Evolutionary conservation across 2,329 filamentous ascomycete species (phyloP).

Genomic region (Amylocarpus encephaloides): DNA sequence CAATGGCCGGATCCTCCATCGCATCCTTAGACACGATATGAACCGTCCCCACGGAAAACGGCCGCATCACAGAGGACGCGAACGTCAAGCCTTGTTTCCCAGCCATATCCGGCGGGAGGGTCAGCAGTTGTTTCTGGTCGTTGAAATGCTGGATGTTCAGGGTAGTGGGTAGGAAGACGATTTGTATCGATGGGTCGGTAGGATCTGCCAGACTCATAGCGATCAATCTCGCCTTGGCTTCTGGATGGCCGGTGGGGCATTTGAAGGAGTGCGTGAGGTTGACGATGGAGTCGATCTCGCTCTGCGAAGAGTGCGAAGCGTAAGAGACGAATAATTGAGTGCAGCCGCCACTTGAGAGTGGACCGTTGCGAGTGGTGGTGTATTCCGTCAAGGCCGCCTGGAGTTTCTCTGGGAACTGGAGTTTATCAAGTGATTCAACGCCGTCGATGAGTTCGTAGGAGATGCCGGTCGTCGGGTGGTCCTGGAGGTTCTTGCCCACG

Average conservation of each 20-base stretch:
- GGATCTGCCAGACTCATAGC: not conserved
- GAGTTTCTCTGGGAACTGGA: not conserved
- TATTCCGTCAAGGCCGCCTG: conserved; percentile 30
- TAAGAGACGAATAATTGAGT: conserved; percentile 4
- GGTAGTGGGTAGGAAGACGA: conserved; percentile 3
- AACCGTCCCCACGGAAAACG: conserved; percentile 36
- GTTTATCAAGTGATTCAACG: conserved; percentile 5
- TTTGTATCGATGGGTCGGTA: conserved; percentile 5
- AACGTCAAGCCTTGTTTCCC: conserved; percentile 19
- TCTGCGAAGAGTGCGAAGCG: not conserved
- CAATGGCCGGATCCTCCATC: conserved; percentile 33
- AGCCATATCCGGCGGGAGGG: not conserved
- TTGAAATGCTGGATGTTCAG: not conserved
- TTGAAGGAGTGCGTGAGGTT: not conserved
- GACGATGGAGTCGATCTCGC: not conserved
- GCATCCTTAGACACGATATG: conserved; percentile 36
- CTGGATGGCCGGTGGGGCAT: not conserved
- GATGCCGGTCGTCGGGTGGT: conserved; percentile 12
- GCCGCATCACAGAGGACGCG: conserved; percentile 36
- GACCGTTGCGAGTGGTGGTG: conserved; percentile 2
- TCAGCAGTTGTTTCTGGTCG: conserved; percentile 1
- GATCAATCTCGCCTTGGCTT: not conserved
- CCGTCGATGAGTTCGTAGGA: conserved; percentile 11
- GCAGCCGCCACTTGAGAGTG: conserved; percentile 6
- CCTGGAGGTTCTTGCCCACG: conserved; percentile 22